Evolutionary conservation across 345 rosid species (phyloP), one percentile per base, ranked within the genome.

Genomic region (Cardamine chenopodiifolia): DNA sequence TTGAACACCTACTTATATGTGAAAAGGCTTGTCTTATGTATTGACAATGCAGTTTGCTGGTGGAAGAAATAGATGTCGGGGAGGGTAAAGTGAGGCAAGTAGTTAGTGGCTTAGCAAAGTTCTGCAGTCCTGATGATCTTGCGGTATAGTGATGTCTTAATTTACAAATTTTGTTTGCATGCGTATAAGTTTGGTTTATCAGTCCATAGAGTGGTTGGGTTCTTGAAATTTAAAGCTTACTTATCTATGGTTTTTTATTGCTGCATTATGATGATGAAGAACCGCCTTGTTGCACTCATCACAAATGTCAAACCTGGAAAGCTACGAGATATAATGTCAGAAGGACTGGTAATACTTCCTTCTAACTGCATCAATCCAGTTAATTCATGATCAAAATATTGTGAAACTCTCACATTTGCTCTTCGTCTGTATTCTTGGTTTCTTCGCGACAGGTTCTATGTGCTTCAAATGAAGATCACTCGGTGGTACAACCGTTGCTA

Each of bases 261-360:
- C 15, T 83, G 73, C 10, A 26, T 66, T 20, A 3, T 61, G 65
- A 15, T 73, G 57, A 26, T 83, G 85, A 84, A 92, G 99, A 90
- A 90, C 49, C 89, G 97, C 11, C 84, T 53, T 39, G 93, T 90
- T 19, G 96, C 68, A 66, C 85, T 92, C 78, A 92, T 95, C 65
- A 95, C 96, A 66, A 95, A 95, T 83, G 99, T 95, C 28, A 95
- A 95, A 83, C 93, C 97, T 49, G 99, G 99, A 85, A 95, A 95
- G 85, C 86, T 95, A 66, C 83, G 97, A 68, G 99, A 95, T 81
- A 87, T 92, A 44, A 68, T 82, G 89, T 92, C 97, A 2, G 97
- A 92, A 83, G 99, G 97, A 86, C 78, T 95, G 96, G 98, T 91
- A 88, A 83, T 26, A 50, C 15, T 82, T 64, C 35, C n/a, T 63